A percentile compares a stretch with the other conserved stretches of the same genome.
Evolutionary conservation across 768 basidiomycete genomes (phyloP).

Genomic region (Daedaleopsis sinensis): DNA sequence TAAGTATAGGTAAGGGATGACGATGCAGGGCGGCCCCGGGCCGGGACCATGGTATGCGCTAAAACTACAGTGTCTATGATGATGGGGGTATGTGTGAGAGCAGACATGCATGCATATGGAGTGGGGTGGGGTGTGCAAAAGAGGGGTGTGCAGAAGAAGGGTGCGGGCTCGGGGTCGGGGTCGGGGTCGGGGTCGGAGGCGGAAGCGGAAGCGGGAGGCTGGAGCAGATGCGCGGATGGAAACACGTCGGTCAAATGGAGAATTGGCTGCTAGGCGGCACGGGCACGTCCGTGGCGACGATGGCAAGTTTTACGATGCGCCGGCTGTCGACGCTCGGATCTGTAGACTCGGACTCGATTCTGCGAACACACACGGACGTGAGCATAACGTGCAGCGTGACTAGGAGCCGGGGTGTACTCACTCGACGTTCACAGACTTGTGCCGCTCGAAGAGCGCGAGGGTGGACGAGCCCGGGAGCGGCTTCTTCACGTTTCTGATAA

Average conservation of each 20-base stretch:
- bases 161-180: neutral
- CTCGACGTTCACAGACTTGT: slow-evolving; percentile 55
- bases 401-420: slow-evolving; percentile 29
- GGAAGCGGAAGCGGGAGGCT: too few species aligned
- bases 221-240: too few species aligned
- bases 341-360: slow-evolving; percentile 46
- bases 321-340: slow-evolving; percentile 45
- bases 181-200: neutral
- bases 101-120: neutral
- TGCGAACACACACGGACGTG: slow-evolving; percentile 18
- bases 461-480: slow-evolving; percentile 35
- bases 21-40: neutral
- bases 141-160: neutral
- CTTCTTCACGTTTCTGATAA: slow-evolving; percentile 52
- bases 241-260: slow-evolving; percentile 3
- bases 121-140: neutral
- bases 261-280: slow-evolving; percentile 10
- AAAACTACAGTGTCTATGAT: slow-evolving; percentile 1
- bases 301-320: slow-evolving; percentile 49
- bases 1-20: too few species aligned
- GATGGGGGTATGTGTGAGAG: neutral
- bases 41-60: neutral
- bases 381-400: neutral
- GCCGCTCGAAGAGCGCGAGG: slow-evolving; percentile 46
- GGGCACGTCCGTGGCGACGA: slow-evolving; percentile 50